Base-by-base conservation (phyloP, 2,329 filamentous ascomycete species). In the Colletotrichum truncatum region DNA sequence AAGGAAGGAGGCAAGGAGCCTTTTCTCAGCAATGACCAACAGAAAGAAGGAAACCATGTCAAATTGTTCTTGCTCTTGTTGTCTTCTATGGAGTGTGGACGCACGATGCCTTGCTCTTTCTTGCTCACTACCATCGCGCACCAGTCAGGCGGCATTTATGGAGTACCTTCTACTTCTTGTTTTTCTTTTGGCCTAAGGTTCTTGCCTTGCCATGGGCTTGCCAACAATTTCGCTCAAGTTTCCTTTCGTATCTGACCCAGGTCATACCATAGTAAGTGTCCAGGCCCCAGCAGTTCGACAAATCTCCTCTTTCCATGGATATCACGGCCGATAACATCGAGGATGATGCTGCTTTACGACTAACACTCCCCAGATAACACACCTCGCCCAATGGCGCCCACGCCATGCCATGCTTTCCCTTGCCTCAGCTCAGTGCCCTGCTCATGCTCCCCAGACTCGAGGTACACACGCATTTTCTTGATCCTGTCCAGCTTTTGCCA, bases 11-110 rank as follows among this genome's bases (percentile, higher is more conserved):
- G 46, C 46, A 49, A 49, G 46, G 46, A 34, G 46, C 46, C 21
- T 28, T 49, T 38, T 52, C 48, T 52, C 48, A 52, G 48, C 48
- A 36, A 38, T 52, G 48, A 52, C 48, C 48, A 52, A 38, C 48
- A 21, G 46, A 25, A 32, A 6, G 48, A 32, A 34, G 12, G 48
- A 32, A 51, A 51, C 48, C 48, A 25, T 51, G 48, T 51, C 48
- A 32, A 16, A 34, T 52, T 18, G 28, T 30, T 12, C 48, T 21
- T 16, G 30, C 48, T 18, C 8, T 25, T 43, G 30, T 32, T 12
- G 12, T 32, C 30, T 32, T 12, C 30, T 32, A 6, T 32, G 30
- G 12, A 32, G 30, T 32, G 12, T 12, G 30, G 30, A 32, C 7
- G 7, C 7, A 6, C 7, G 30, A 32, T 32, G 12, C 30, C 30